Evolutionary conservation across 768 basidiomycete species (phyloP), one percentile per base, ranked within the genome.

Genomic region (Lentinula sp.): DNA sequence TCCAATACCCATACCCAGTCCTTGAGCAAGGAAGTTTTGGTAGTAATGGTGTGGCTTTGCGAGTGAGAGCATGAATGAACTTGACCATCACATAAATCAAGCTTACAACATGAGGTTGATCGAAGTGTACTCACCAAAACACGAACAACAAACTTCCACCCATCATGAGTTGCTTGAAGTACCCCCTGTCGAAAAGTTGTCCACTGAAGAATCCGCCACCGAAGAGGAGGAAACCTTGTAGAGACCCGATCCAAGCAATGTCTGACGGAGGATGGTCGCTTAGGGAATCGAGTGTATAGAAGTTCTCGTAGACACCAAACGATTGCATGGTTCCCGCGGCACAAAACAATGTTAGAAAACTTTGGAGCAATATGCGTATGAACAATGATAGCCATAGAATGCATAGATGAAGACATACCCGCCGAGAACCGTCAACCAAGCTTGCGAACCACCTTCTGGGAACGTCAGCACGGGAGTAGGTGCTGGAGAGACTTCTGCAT

Each of bases 1-100:
- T 8, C 73, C 74, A 18, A 80, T 66, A 32, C 78, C 72, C 18
- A 70, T 62, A 4, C 64, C 62, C 4, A 65, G 8, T 18, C 53
- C 60, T 50, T 61, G 64, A 0, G 61, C 52, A 21, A 69, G 63
- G 40, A 69, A 63, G n/a, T 67, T 65, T 61, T 70, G 65, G 23
- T 75, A 75, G 40, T 74, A 74, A 23, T 68, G 57, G 16, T 71
- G 73, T 34, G 74, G 70, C 35, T 73, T 63, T 8, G 66, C 68
- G 39, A 73, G 60, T 18, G 75, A 76, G 21, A 76, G 56, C 71
- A 74, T 73, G 63, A 76, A 76, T 18, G 72, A 61, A 1, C 70
- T 2, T 73, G 69, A 15, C 7, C n/a, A 35, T 23, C 9, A 9
- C 35, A 13, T 8, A 73, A 0, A 8, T 28, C 35, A 55, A 21